A percentile compares a stretch with the other conserved stretches of the same genome.
phyloP scores from a whole-genome alignment of 2,329 filamentous ascomycete genomes.

The Chalaropsis ovoidea region DNA sequence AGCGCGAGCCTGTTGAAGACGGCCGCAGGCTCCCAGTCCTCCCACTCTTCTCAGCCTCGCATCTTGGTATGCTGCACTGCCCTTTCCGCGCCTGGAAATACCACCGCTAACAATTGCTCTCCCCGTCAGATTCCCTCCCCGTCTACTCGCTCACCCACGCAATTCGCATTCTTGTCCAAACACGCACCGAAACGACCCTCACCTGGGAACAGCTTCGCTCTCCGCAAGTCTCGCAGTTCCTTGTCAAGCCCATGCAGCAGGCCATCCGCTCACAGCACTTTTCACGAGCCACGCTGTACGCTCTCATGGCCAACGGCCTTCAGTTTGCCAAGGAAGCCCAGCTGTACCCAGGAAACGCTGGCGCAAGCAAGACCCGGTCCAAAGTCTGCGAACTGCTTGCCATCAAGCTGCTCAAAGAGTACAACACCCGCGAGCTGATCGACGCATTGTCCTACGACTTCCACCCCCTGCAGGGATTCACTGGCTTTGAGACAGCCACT shows the following conservation, averaged over 20 bases:
- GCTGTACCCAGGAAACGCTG: constrained; percentile 70
- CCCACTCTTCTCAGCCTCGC: constrained; percentile 69
- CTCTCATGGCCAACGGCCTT: constrained; percentile 83
- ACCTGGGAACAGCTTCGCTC: constrained; percentile 92
- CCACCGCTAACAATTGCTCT: constrained; percentile 16
- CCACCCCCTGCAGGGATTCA: constrained; percentile 75
- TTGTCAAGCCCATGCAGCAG: constrained; percentile 90
- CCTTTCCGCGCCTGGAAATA: not conserved
- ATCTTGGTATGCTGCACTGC: constrained; percentile 51
- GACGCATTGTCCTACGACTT: constrained; percentile 94
- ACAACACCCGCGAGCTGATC: constrained; percentile 77
- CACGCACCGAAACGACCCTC: constrained; percentile 81
- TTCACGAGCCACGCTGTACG: constrained; percentile 76
- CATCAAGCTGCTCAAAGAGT: constrained; percentile 82
- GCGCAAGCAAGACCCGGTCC: constrained; percentile 71
- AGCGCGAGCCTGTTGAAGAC: constrained; percentile 24
- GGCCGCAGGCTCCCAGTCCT: constrained; percentile 39
- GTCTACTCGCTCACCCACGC: constrained; percentile 86
- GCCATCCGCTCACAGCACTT: constrained; percentile 76
- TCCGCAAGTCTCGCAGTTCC: constrained; percentile 91
- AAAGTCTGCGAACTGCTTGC: constrained; percentile 84
- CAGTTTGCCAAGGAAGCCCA: constrained; percentile 86
- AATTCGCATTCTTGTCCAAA: constrained; percentile 72
- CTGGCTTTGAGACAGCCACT: constrained; percentile 37
- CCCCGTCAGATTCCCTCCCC: constrained; percentile 60